Base-by-base conservation (phyloP, 116 monocot species). In the Trichopus zeylanicus region DNA sequence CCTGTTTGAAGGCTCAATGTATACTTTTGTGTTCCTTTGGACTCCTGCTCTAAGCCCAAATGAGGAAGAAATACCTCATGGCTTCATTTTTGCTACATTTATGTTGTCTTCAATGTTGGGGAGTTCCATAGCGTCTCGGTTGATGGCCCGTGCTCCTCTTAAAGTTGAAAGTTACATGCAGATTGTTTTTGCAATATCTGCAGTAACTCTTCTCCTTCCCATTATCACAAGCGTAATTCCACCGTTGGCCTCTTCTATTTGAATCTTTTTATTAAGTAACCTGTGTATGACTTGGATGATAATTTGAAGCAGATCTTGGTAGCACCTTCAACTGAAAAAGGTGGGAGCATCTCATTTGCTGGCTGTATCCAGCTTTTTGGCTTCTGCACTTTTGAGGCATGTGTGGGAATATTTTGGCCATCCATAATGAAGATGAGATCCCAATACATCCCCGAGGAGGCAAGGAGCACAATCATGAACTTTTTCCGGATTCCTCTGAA, bases 341-440 rank as follows among this genome's bases (percentile, higher is more conserved):
- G 78, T 26, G 75, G 82, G 30, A 68, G 85, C 67, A 91, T 98
- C 30, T 87, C 98, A 12, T 70, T 88, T 60, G 70, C 74, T 15
- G 88, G 98, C 6, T 76, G 64, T 19, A 82, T 91, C 59, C 98
- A 85, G 39, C 76, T 98, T 22, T 66, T 98, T 52, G 98, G 98
- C 38, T 98, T 98, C 61, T 98, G 98, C 53, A 80, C 54, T 29
- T 98, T 98, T 61, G 98, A 98, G 61, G 84, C 91, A 22, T 98
- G 85, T 53, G 91, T 87, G 25, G 98, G 98, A 4, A 82, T 98
- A 69, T 98, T 98, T 67, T 98, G 98, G 98, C 98, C 98, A 35
- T 98, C 91, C 27, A 98, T 98, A 46, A 98, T 98, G 98, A 98
- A 91, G 60, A 98, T 98, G 98, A 84, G 98, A 69, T 98, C 98